Base-by-base conservation (phyloP, 1,284 basidiomycete genomes). In the Ganoderma sinense region DNA sequence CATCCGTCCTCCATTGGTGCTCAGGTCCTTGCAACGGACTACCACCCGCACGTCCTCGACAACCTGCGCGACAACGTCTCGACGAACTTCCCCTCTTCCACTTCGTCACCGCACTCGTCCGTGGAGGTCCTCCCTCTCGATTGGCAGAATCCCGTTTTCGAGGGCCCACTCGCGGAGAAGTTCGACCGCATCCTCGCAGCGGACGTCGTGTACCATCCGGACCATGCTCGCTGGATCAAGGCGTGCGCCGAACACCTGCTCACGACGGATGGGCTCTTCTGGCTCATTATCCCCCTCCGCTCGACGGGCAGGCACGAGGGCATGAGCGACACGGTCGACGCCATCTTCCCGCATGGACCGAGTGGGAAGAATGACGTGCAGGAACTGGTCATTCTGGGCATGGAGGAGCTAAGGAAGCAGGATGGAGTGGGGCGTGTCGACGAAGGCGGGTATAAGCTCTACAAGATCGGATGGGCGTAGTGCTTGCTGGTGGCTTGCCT, bases 1-100 rank as follows among this genome's bases (percentile, higher is more conserved):
- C 53, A 29, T 13, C 29, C 79, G 75, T 18, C 64, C 23, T 51
- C 65, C 48, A 58, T 23, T 26, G 48, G 48, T 36, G 53, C 64
- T 29, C 71, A 74, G 6, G 80, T 91, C 75, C 83, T 94, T 31
- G 93, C 94, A 8, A 96, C 94, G 4, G 96, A 97, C 78, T 96
- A 91, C 76, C 92, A 95, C 75, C 88, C 90, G 0, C 86, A 87
- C 29, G 94, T 96, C 0, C 85, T 97, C 18, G 82, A 83, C 23
- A 97, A 97, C 79, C 88, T 95, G 20, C 77, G 80, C 5, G 79
- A 81, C 60, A 96, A 95, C 78, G 83, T 96, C 40, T 78, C 78
- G 18, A 82, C 85, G 58, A 96, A 96, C 78, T 85, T 88, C 73
- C 73, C 78, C 20, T 23, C 69, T n/a, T 40, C 23, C 13, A n/a